Evolutionary conservation across 2,329 filamentous ascomycete genomes (phyloP).

Genomic region (Drechslerella coelobrocha): DNA sequence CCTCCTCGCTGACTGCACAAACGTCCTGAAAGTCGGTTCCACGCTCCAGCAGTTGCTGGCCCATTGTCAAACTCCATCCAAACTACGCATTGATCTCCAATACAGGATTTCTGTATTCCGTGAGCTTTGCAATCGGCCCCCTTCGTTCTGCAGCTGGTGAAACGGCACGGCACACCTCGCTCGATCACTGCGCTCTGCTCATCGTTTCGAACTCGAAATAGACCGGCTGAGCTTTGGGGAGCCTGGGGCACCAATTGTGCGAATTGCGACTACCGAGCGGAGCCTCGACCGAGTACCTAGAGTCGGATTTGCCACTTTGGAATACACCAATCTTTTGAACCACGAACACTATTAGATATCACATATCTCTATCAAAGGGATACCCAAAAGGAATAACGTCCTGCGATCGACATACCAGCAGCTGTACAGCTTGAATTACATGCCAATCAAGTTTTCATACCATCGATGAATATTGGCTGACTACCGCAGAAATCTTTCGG

Average conservation of each 20-base stretch:
- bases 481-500: too few species aligned
- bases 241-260: background rate
- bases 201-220: constrained; percentile 6
- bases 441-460: too few species aligned
- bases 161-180: constrained; percentile 31
- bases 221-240: background rate
- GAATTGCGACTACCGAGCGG: background rate
- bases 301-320: constrained; percentile 4
- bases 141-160: constrained; percentile 41
- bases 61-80: constrained; percentile 10
- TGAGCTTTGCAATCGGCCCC: constrained; percentile 33
- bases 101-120: constrained; percentile 33
- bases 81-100: constrained; percentile 44
- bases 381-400: too few species aligned
- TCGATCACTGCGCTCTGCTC: constrained; percentile 15
- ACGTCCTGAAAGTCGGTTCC: constrained; percentile 27
- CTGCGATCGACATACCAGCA: too few species aligned
- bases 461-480: too few species aligned
- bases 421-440: too few species aligned
- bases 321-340: background rate
- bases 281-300: background rate
- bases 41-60: constrained; percentile 12
- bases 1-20: constrained; percentile 27
- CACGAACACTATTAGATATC: constrained; percentile 1
- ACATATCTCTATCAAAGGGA: too few species aligned